A percentile compares a stretch with the other conserved stretches of the same genome.
Conservation (phyloP, 2,329 filamentous ascomycete species). For the Nemania sp. region DNA sequence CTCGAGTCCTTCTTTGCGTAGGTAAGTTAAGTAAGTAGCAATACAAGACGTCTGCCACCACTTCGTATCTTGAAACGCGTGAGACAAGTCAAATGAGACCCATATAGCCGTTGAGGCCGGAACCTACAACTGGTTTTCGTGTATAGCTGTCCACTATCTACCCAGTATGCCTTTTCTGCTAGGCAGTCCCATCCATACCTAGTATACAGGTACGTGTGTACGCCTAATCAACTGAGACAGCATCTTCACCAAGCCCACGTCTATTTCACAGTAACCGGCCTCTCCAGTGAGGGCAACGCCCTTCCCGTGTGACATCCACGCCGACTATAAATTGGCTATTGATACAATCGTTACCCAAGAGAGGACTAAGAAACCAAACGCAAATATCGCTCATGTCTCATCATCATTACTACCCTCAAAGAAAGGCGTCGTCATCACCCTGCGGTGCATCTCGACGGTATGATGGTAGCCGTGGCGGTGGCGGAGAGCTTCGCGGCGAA, state of each 20-base stretch:
- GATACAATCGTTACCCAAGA: slow-evolving; percentile 26
- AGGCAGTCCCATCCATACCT: slow-evolving; percentile 17
- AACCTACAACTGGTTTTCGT: not conserved
- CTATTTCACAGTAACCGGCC: slow-evolving; percentile 9
- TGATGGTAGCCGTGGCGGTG: slow-evolving; percentile 30
- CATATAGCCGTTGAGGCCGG: not conserved
- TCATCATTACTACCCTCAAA: slow-evolving; percentile 30
- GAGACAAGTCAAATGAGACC: not conserved
- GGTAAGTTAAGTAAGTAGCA: no score
- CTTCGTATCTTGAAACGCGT: not conserved
- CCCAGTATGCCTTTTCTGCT: not conserved
- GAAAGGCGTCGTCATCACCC: slow-evolving; percentile 31
- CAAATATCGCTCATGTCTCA: slow-evolving; percentile 36
- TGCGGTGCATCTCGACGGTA: slow-evolving; percentile 29
- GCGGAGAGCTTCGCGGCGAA: slow-evolving; percentile 29
- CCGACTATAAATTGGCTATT: slow-evolving; percentile 15
- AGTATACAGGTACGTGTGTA: slow-evolving; percentile 15
- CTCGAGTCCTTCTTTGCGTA: not conserved
- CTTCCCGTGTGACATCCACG: not conserved
- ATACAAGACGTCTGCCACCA: not conserved
- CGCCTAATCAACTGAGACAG: not conserved
- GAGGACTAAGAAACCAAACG: slow-evolving; percentile 21
- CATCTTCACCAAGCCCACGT: slow-evolving; percentile 12
- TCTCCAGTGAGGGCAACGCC: not conserved
- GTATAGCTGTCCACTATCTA: slow-evolving; percentile 5